Conservation (phyloP, 352 stramenopile species). For the Phytopythium helicoides region DNA sequence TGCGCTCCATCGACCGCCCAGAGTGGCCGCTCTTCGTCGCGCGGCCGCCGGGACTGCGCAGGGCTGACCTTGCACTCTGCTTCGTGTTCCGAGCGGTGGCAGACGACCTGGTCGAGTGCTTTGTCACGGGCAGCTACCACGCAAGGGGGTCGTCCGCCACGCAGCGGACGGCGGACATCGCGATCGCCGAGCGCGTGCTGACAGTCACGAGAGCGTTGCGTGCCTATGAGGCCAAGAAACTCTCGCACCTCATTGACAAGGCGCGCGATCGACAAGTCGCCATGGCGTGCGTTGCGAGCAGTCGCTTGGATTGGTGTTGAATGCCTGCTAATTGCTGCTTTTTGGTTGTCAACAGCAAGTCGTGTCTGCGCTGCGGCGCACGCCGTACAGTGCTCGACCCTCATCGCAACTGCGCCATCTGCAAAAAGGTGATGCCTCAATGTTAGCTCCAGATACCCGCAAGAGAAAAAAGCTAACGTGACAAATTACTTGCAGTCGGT, state of each 20-base stretch:
- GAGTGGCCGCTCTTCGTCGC: constrained; percentile 31
- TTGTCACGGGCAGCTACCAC: constrained; percentile 48
- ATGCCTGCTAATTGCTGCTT: too few species aligned
- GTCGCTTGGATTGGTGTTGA: too few species aligned
- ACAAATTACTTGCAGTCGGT: constrained; percentile 14
- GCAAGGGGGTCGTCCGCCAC: constrained; percentile 13
- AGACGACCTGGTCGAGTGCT: constrained; percentile 54
- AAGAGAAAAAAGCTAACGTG: too few species aligned
- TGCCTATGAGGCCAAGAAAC: constrained; percentile 34
- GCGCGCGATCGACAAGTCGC: constrained; percentile 20
- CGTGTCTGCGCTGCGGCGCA: constrained; percentile 38
- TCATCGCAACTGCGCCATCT: constrained; percentile 37
- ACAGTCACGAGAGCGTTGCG: constrained; percentile 29
- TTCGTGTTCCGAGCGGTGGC: constrained; percentile 50
- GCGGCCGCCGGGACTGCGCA: constrained; percentile 17
- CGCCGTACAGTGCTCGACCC: constrained; percentile 27
- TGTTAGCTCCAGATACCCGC: too few species aligned
- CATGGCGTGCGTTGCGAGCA: constrained; percentile 18
- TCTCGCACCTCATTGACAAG: constrained; percentile 38
- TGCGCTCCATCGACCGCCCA: constrained; percentile 41
- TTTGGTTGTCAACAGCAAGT: constrained; percentile 17
- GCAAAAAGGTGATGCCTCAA: constrained; percentile 26
- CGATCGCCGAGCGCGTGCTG: constrained; percentile 41
- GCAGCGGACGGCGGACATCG: constrained; percentile 26
- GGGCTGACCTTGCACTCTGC: constrained; percentile 41